Conservation (phyloP, 805 yeast species). For the Kluyveromyces nonfermentans region DNA sequence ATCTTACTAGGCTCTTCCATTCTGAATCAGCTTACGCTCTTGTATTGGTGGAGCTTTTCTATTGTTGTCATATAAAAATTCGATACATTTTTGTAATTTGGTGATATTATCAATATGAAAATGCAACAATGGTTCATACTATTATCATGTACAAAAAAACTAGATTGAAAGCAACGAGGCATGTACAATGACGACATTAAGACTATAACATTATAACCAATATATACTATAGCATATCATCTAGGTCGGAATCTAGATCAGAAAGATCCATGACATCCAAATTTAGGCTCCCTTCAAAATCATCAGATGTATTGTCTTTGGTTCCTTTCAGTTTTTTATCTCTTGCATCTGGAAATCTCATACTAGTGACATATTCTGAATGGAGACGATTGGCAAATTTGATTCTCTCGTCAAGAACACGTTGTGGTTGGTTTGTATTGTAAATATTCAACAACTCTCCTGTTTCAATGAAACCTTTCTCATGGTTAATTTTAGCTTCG, state of each 20-base stretch:
- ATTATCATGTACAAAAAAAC: background rate
- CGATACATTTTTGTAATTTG: background rate
- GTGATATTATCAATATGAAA: background rate
- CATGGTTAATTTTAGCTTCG: slow-evolving; percentile 89
- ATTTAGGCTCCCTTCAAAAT: slow-evolving; percentile 14
- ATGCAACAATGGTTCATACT: background rate
- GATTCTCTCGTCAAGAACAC: slow-evolving; percentile 85
- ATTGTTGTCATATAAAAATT: background rate
- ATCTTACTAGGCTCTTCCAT: background rate
- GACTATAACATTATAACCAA: background rate
- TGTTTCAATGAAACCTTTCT: slow-evolving; percentile 83
- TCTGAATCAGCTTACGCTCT: background rate
- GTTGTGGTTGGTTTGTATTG: slow-evolving; percentile 79
- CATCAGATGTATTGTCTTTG: slow-evolving; percentile 13
- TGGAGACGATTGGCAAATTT: slow-evolving; percentile 83
- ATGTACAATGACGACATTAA: background rate
- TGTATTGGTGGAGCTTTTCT: background rate
- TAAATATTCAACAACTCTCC: slow-evolving; percentile 80
- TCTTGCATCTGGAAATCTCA: slow-evolving; percentile 68
- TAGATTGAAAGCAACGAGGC: background rate
- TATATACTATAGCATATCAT: slow-evolving; percentile 6
- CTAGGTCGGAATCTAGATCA: slow-evolving; percentile 21
- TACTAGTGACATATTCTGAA: slow-evolving; percentile 85
- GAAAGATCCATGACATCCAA: slow-evolving; percentile 28
- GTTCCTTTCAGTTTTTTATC: slow-evolving; percentile 14